These are phyloP conservation scores for Dendrobium nobile DNA, from an alignment of 106 monocot species.

Conservation along the genomic window DNA sequence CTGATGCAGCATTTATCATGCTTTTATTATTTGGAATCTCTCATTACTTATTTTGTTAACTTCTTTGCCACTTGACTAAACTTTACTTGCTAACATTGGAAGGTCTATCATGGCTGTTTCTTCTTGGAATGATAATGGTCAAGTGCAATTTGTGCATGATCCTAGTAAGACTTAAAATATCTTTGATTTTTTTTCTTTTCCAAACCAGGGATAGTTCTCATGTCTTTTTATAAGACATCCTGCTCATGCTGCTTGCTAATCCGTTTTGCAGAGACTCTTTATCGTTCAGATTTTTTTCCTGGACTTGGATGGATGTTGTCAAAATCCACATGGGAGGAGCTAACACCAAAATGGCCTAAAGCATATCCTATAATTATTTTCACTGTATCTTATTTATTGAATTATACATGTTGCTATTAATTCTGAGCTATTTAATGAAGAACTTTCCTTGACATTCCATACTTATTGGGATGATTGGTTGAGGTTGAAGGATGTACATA, in stretches of 20 bases:
- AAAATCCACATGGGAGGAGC: conserved; percentile 83
- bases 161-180: conserved; percentile 36
- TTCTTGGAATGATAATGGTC: conserved; percentile 99
- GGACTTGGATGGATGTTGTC: conserved; percentile 99
- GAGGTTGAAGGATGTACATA: conserved; percentile 85
- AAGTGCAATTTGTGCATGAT: conserved; percentile 89
- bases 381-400: background rate
- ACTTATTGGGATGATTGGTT: conserved; percentile 99
- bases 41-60: background rate
- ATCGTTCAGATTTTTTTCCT: conserved; percentile 99
- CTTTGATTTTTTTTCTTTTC: background rate
- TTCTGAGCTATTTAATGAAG: background rate
- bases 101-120: conserved; percentile 99
- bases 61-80: background rate
- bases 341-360: conserved; percentile 99
- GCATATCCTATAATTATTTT: conserved; percentile 71
- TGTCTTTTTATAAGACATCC: background rate
- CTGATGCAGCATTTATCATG: background rate
- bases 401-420: background rate
- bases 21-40: background rate
- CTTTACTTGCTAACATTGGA: background rate
- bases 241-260: conserved; percentile 1
- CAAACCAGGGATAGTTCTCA: conserved; percentile 1
- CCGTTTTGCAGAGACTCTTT: conserved; percentile 65
- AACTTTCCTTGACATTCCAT: conserved; percentile 65